These are phyloP conservation scores for Catunica adiposa DNA, from an alignment of 2,329 filamentous ascomycete genomes.

Conservation along the genomic window DNA sequence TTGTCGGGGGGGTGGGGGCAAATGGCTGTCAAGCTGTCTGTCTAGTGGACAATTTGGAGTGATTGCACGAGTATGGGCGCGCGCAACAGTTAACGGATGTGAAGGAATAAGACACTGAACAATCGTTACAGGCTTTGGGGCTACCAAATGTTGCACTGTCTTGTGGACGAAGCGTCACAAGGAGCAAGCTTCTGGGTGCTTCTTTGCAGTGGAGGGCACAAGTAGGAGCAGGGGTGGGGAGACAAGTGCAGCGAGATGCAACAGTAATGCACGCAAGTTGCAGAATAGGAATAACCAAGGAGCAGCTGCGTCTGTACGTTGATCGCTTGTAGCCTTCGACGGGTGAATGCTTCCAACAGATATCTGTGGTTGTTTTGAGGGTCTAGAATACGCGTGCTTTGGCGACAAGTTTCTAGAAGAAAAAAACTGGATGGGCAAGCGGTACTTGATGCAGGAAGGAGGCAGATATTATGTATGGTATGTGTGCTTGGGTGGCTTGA, in stretches of 20 bases:
- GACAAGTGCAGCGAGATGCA: background rate
- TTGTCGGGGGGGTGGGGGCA: background rate
- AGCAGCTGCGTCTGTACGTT: constrained; percentile 1
- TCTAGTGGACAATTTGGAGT: background rate
- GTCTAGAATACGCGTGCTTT: constrained; percentile 5
- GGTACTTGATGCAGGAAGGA: too few species aligned
- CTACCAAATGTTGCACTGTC: background rate
- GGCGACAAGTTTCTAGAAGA: constrained; percentile 6
- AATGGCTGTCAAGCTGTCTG: background rate
- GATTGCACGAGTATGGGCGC: background rate
- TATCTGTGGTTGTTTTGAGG: background rate
- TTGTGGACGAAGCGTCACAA: background rate
- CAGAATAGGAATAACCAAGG: constrained; percentile 1
- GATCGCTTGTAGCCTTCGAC: background rate
- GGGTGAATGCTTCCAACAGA: background rate
- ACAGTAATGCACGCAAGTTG: background rate
- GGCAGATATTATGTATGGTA: background rate
- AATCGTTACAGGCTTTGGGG: background rate
- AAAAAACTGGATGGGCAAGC: background rate
- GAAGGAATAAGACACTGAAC: background rate
- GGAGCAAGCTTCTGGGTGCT: background rate
- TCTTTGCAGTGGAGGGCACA: constrained; percentile 1
- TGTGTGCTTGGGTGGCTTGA: background rate
- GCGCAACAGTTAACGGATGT: background rate
- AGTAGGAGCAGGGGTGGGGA: background rate